Percentiles rank a stretch among this genome's conserved stretches.
These are phyloP conservation scores for Boletellus sp. DNA, from an alignment of 768 basidiomycete species.

Conservation along the genomic window DNA sequence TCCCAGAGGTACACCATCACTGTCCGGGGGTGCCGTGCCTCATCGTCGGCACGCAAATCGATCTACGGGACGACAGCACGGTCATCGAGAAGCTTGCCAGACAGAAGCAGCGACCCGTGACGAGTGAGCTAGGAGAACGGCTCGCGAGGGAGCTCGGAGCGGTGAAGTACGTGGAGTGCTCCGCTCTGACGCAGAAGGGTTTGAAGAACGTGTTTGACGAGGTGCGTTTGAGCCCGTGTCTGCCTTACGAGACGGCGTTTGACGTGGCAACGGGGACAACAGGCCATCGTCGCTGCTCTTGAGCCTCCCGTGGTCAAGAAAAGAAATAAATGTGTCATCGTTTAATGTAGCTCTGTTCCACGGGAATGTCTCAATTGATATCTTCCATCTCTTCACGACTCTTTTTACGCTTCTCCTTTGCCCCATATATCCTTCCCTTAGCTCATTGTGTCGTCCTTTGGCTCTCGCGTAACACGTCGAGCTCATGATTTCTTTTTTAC, in stretches of 20 bases:
- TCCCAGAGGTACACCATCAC: conserved; percentile 99
- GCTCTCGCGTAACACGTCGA: conserved; percentile 19
- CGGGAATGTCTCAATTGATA: conserved; percentile 29
- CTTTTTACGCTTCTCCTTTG: conserved; percentile 29
- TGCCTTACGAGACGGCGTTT: conserved; percentile 1
- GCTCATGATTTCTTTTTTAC: conserved; percentile 24
- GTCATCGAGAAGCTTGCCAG: conserved; percentile 93
- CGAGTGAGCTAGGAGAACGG: conserved; percentile 83
- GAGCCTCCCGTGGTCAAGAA: conserved; percentile 93
- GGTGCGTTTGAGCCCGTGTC: conserved; percentile 47
- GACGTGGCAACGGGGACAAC: conserved; percentile 5
- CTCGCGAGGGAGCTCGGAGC: conserved; percentile 97
- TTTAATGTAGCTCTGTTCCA: conserved; percentile 48
- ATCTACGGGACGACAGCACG: conserved; percentile 88
- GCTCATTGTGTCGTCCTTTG: conserved; percentile 19
- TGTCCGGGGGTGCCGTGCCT: conserved; percentile 99
- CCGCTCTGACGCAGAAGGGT: conserved; percentile 97
- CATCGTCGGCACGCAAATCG: conserved; percentile 98
- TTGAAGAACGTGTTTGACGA: conserved; percentile 99
- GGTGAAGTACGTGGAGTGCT: conserved; percentile 99
- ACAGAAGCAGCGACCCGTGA: conserved; percentile 95
- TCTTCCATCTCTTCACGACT: conserved; percentile 35
- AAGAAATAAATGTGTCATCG: conserved; percentile 76
- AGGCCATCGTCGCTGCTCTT: conserved; percentile 97
- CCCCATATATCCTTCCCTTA: conserved; percentile 34